Conservation (phyloP, 306 rosid genomes). For the Arachis hypogaea region DNA sequence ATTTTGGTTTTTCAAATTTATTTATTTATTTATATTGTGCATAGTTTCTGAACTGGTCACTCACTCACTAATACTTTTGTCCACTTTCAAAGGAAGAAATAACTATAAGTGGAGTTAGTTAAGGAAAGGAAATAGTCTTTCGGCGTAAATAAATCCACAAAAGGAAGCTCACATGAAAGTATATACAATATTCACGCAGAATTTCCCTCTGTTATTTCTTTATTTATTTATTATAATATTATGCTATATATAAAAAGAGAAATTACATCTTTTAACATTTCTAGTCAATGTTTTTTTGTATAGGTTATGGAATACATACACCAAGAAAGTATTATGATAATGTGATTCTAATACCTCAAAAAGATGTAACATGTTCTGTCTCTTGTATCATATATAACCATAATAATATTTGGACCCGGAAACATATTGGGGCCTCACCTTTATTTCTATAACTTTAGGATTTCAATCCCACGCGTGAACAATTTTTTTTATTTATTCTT, state of each 20-base stretch:
- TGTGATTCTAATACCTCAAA: background rate
- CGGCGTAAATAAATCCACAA: conserved; percentile 40
- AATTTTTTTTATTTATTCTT: background rate
- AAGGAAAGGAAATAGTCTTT: conserved; percentile 41
- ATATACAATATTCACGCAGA: conserved; percentile 37
- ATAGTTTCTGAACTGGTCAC: conserved; percentile 31
- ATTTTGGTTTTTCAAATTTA: conserved; percentile 27
- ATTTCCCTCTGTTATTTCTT: background rate
- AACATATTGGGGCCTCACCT: background rate
- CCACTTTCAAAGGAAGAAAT: conserved; percentile 59
- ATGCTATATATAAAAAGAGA: too few relatives aligned
- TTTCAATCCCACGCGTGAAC: background rate
- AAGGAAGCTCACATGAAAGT: conserved; percentile 46
- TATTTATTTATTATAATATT: background rate
- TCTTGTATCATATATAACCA: background rate
- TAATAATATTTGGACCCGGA: conserved; percentile 2
- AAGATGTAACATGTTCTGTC: background rate
- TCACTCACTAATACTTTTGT: conserved; percentile 36
- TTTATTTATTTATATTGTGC: conserved; percentile 3
- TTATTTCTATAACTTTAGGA: background rate
- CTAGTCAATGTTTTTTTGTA: background rate
- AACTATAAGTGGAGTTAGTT: conserved; percentile 52
- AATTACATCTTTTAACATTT: too few relatives aligned
- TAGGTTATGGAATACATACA: background rate
- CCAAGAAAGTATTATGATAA: background rate